Percentiles rank a stretch among this genome's conserved stretches.
phyloP scores from a whole-genome alignment of 345 rosid genomes.

The Brassica carinata region DNA sequence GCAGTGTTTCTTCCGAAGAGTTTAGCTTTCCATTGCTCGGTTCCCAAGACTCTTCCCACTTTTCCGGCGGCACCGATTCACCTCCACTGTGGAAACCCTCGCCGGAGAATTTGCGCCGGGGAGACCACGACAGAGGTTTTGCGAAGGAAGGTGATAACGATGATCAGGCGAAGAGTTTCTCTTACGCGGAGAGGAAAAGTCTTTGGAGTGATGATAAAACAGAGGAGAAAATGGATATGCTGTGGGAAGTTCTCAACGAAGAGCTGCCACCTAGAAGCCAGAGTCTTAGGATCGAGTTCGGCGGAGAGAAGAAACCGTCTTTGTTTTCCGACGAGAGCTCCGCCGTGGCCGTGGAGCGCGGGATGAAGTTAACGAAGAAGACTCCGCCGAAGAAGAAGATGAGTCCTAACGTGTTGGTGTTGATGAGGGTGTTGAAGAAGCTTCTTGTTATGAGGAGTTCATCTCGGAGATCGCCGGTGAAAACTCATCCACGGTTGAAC shows the following conservation, averaged over 20 bases:
- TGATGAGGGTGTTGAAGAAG: conserved; percentile 58
- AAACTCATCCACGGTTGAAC: conserved; percentile 38
- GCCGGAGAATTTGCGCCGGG: conserved; percentile 39
- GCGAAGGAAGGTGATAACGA: conserved; percentile 5
- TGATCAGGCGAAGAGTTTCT: conserved; percentile 42
- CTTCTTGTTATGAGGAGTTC: conserved; percentile 53
- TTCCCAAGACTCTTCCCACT: conserved; percentile 28
- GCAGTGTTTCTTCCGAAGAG: conserved; percentile 47
- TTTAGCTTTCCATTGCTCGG: conserved; percentile 66
- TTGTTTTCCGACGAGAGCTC: conserved; percentile 12
- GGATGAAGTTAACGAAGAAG: conserved; percentile 40
- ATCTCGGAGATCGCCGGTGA: conserved; percentile 40
- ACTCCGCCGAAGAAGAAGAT: conserved; percentile 28
- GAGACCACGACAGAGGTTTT: conserved; percentile 2
- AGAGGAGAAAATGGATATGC: conserved; percentile 74
- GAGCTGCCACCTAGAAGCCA: conserved; percentile 40
- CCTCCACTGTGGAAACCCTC: conserved; percentile 75
- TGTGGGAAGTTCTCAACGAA: conserved; percentile 90
- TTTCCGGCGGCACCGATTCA: conserved; percentile 50
- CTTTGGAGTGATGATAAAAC: conserved; percentile 25
- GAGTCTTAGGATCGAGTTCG: conserved; percentile 18
- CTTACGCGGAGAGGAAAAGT: conserved; percentile 37
- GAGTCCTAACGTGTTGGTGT: conserved; percentile 45
- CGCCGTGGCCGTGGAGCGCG: conserved; percentile 38
- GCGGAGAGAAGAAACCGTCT: conserved; percentile 18